A percentile compares a stretch with the other conserved stretches of the same genome.
phyloP scores from a whole-genome alignment of 129 eudicot genomes.

The Artemisia argyi region DNA sequence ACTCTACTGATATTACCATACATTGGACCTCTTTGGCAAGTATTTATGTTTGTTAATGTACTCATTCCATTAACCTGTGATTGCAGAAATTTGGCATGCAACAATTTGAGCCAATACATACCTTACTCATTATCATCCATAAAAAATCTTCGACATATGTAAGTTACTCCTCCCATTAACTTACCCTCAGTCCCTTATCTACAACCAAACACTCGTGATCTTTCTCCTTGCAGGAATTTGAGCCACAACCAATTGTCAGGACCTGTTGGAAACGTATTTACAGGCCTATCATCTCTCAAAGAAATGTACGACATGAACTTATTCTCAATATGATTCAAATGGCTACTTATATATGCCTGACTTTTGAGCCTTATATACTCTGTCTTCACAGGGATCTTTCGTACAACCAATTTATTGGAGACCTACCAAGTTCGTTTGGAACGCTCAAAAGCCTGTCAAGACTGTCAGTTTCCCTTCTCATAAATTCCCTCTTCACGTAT shows the following conservation, averaged over 20 bases:
- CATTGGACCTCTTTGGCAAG: neutral
- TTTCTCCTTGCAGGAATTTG: slow-evolving; percentile 64
- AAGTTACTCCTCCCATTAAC: slow-evolving; percentile 28
- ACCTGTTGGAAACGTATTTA: slow-evolving; percentile 70
- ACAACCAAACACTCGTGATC: slow-evolving; percentile 21
- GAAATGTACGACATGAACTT: slow-evolving; percentile 58
- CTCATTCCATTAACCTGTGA: neutral
- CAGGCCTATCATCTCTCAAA: slow-evolving; percentile 53
- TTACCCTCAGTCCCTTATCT: slow-evolving; percentile 7
- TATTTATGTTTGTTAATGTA: slow-evolving; percentile 1
- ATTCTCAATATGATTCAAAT: slow-evolving; percentile 19
- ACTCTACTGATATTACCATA: slow-evolving; percentile 8
- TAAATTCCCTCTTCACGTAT: neutral
- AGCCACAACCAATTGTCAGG: slow-evolving; percentile 87
- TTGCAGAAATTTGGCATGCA: slow-evolving; percentile 84
- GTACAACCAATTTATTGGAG: slow-evolving; percentile 73
- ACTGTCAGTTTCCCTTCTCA: slow-evolving; percentile 54
- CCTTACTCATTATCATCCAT: slow-evolving; percentile 65
- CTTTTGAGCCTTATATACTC: neutral
- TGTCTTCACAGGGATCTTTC: slow-evolving; percentile 74
- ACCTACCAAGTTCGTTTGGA: slow-evolving; percentile 76
- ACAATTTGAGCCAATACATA: slow-evolving; percentile 60
- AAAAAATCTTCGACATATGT: slow-evolving; percentile 75
- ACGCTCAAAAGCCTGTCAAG: slow-evolving; percentile 57
- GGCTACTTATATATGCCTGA: slow-evolving; percentile 6